Conservation (phyloP, 257 asterid genomes). For the Linderniella brevidens region DNA sequence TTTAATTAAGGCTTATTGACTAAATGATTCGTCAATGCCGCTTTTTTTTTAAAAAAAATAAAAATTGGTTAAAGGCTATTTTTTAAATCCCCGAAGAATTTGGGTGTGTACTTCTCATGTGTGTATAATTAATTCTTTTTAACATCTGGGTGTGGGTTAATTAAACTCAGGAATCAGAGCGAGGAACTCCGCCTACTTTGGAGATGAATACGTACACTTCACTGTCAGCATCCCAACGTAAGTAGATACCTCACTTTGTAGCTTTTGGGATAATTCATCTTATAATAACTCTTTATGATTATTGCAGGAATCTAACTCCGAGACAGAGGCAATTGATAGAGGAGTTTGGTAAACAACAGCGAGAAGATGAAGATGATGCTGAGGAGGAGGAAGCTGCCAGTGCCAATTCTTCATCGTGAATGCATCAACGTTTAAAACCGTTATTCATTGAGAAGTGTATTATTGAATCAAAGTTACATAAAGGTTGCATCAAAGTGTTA, state of each 20-base stretch:
- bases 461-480: too few relatives aligned
- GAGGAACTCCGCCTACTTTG: slow-evolving; percentile 48
- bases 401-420: slow-evolving; percentile 42
- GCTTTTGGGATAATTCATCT: too few relatives aligned
- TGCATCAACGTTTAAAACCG: slow-evolving; percentile 11
- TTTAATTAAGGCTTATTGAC: too few relatives aligned
- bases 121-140: not conserved
- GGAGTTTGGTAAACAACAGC: slow-evolving; percentile 83
- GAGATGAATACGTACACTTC: slow-evolving; percentile 85
- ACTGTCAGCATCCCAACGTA: slow-evolving; percentile 77
- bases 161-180: slow-evolving; percentile 49
- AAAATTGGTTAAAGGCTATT: too few relatives aligned
- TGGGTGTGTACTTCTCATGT: too few relatives aligned
- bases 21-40: too few relatives aligned
- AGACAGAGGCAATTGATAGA: slow-evolving; percentile 77
- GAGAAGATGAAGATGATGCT: slow-evolving; percentile 35
- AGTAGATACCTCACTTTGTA: slow-evolving; percentile 17
- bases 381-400: slow-evolving; percentile 51
- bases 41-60: too few relatives aligned
- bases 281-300: not conserved
- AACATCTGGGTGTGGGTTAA: not conserved
- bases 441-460: not conserved
- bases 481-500: too few relatives aligned
- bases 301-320: slow-evolving; percentile 38
- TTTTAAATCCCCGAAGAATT: too few relatives aligned